Conservation (phyloP, 1,284 basidiomycete species). For the Kwoniella shivajii region DNA sequence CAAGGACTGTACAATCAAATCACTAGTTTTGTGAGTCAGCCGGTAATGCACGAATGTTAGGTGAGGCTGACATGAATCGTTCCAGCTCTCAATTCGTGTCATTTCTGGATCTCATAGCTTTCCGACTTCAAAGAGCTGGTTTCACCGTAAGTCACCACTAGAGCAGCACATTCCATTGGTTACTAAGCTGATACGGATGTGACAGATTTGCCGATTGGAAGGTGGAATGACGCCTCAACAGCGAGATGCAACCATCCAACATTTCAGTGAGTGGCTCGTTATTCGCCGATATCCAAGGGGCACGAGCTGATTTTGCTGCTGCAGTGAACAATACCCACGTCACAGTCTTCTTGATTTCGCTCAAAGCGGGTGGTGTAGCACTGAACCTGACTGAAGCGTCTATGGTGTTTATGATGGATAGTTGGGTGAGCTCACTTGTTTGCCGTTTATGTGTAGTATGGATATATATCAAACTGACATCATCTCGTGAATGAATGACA, state of each 20-base stretch:
- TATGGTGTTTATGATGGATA: conserved; percentile 71
- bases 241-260: conserved; percentile 88
- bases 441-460: background rate
- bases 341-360: conserved; percentile 89
- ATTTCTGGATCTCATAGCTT: conserved; percentile 78
- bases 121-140: conserved; percentile 86
- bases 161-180: background rate
- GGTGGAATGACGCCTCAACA: conserved; percentile 97
- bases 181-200: background rate
- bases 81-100: conserved; percentile 46
- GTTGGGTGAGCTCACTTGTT: conserved; percentile 26
- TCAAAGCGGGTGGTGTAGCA: conserved; percentile 96
- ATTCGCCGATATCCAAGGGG: background rate
- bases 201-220: conserved; percentile 86
- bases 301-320: conserved; percentile 1
- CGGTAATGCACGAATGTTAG: conserved; percentile 62
- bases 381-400: conserved; percentile 86
- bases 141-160: conserved; percentile 72
- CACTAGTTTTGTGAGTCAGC: conserved; percentile 81
- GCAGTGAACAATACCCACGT: conserved; percentile 89
- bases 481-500: no score
- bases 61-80: background rate
- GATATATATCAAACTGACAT: background rate
- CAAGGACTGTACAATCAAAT: conserved; percentile 91
- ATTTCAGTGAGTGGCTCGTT: conserved; percentile 70